Base-by-base conservation (phyloP, 2,329 filamentous ascomycete genomes). In the Drechslerella stenobrocha region DNA sequence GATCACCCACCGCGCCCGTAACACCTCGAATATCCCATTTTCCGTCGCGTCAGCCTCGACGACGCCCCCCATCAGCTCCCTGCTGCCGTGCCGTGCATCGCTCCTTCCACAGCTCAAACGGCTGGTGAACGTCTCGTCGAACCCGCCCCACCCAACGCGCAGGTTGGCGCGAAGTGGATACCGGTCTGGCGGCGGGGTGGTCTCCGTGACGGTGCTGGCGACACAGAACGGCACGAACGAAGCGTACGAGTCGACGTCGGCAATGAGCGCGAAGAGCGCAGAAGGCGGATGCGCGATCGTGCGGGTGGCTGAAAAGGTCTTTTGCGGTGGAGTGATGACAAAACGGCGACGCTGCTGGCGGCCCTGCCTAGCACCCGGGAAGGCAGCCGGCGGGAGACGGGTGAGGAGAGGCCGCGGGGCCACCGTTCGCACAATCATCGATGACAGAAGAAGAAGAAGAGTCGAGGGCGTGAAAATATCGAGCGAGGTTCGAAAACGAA, bases 221-320 rank as follows among this genome's bases (percentile, higher is more conserved):
- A 84, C 82, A 78, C 92, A 95, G 82, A 95, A 96, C 8, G 93
- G 93, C n/a, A 98, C 84, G 80, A 97, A 98, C 71, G 80, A 76
- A 34, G 82, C 80, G 82, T 98, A 98, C 70, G 84, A 84, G 76
- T 89, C 84, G 71, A 98, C 85, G 77, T 96, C 90, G 78, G 90
- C 85, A 76, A 98, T 91, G 56, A 96, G 82, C 71, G 81, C 80
- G 83, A 93, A 98, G 72, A 98, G 85, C 1, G 84, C 80, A 2
- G 77, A 74, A 28, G 84, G 80, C 0, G 85, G 78, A 80, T 95
- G 95, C 11, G 88, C 87, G 11, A 97, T 86, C 2, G 82, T 87
- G 69, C 90, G 87, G 18, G 82, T 81, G 8, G 90, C 90, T 52
- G 82, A 84, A 60, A 97, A 81, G 80, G 83, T 74, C 91, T 88